phyloP scores from a whole-genome alignment of 805 yeast genomes.

The Yamadazyma nakazawae region DNA sequence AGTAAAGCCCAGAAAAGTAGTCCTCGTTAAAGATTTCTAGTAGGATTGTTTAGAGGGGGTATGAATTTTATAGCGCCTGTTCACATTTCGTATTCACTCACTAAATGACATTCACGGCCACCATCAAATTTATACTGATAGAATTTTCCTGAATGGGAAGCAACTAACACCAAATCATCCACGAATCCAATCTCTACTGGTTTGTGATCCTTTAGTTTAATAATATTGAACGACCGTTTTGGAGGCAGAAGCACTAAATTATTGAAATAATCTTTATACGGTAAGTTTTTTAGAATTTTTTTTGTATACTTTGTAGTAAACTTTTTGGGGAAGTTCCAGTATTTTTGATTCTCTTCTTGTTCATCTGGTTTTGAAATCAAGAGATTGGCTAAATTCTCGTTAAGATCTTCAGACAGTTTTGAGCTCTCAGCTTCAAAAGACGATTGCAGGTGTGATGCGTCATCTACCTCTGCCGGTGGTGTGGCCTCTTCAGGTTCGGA shows the following conservation, averaged over 20 bases:
- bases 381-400: slow-evolving; percentile 40
- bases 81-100: slow-evolving; percentile 20
- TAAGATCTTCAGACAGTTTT: slow-evolving; percentile 37
- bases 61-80: no score
- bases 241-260: slow-evolving; percentile 44
- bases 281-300: slow-evolving; percentile 35
- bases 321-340: slow-evolving; percentile 15
- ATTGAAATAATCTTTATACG: slow-evolving; percentile 39
- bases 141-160: slow-evolving; percentile 36
- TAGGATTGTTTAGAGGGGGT: no score
- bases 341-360: slow-evolving; percentile 5
- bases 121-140: slow-evolving; percentile 30
- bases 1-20: no score
- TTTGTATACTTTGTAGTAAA: slow-evolving; percentile 35
- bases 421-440: slow-evolving; percentile 18
- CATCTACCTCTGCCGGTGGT: slow-evolving; percentile 4
- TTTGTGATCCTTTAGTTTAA: slow-evolving; percentile 33
- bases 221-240: slow-evolving; percentile 39
- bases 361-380: slow-evolving; percentile 23
- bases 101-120: slow-evolving; percentile 28
- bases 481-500: slow-evolving; percentile 4
- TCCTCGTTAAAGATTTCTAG: no score
- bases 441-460: slow-evolving; percentile 3
- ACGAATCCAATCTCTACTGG: slow-evolving; percentile 38
- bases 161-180: slow-evolving; percentile 32